A percentile compares a stretch with the other conserved stretches of the same genome.
These are phyloP conservation scores for Rhodotorula graminis DNA, from an alignment of 768 basidiomycete species.

Conservation along the genomic window DNA sequence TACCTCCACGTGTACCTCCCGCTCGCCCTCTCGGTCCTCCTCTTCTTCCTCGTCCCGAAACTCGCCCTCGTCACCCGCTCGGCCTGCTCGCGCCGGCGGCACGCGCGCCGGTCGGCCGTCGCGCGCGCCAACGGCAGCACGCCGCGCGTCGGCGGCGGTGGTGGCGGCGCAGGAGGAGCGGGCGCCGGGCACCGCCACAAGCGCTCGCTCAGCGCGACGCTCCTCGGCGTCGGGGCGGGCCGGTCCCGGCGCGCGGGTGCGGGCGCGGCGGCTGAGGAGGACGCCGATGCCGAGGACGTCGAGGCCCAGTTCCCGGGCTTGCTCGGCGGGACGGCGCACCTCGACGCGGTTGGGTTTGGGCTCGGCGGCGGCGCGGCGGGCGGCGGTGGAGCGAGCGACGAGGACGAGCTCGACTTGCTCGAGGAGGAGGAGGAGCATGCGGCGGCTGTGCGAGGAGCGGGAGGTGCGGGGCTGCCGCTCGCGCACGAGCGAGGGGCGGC, in stretches of 20 bases:
- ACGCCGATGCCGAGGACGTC: background rate
- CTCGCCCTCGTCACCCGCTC: background rate
- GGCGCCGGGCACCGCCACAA: background rate
- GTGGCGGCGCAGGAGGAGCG: background rate
- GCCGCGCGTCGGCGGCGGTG: background rate
- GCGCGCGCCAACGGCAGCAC: constrained; percentile 29
- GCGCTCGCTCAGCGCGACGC: background rate
- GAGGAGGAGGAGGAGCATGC: background rate
- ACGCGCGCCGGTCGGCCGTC: background rate
- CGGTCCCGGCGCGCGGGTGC: background rate
- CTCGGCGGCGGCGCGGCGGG: background rate
- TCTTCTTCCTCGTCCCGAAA: constrained; percentile 39
- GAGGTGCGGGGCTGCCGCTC: background rate
- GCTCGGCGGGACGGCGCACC: background rate
- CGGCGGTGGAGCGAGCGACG: background rate
- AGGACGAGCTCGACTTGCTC: background rate
- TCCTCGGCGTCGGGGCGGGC: background rate
- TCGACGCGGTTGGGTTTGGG: background rate
- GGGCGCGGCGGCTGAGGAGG: background rate
- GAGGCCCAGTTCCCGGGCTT: constrained; percentile 4
- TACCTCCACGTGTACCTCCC: constrained; percentile 58
- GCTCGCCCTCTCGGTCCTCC: constrained; percentile 48
- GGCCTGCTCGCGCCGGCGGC: background rate
- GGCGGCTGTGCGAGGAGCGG: background rate
- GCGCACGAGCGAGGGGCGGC: too few species aligned